phyloP scores from a whole-genome alignment of 1,284 basidiomycete species.

The Gymnopus androsaceus region DNA sequence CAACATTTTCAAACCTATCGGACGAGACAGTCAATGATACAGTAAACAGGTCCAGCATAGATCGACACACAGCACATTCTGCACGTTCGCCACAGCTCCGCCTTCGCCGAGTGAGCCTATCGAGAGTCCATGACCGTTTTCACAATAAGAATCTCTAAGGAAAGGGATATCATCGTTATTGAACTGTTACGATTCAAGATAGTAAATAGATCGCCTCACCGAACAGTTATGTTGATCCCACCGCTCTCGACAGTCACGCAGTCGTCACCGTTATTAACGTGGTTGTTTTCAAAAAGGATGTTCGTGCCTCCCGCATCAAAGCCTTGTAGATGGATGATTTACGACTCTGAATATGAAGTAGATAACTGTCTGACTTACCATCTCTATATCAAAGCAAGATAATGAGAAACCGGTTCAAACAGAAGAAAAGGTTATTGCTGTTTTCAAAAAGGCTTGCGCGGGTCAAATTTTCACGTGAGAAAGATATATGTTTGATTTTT shows the following conservation, averaged over 20 bases:
- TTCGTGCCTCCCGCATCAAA: conserved; percentile 60
- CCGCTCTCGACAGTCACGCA: conserved; percentile 61
- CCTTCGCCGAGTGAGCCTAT: conserved; percentile 59
- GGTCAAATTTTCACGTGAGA: too few relatives aligned
- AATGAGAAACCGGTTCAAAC: too few relatives aligned
- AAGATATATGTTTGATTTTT: too few relatives aligned
- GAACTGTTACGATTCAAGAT: not conserved
- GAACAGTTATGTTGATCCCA: conserved; percentile 57
- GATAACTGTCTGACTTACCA: too few relatives aligned
- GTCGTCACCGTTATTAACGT: conserved; percentile 62
- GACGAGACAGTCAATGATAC: not conserved
- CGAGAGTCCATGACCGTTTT: conserved; percentile 61
- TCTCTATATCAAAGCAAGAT: conserved; percentile 31
- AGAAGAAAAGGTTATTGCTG: too few relatives aligned
- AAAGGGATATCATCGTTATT: not conserved
- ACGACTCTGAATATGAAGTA: too few relatives aligned
- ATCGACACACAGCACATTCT: conserved; percentile 56
- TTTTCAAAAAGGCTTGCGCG: too few relatives aligned
- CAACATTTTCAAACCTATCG: conserved; percentile 52
- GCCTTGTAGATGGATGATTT: conserved; percentile 35
- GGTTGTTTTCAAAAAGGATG: conserved; percentile 58
- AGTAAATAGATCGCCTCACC: too few relatives aligned
- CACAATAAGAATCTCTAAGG: conserved; percentile 50
- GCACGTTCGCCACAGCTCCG: conserved; percentile 53
- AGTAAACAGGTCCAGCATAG: not conserved